phyloP scores from a whole-genome alignment of 352 stramenopile genomes.

The Peronospora tabacina region DNA sequence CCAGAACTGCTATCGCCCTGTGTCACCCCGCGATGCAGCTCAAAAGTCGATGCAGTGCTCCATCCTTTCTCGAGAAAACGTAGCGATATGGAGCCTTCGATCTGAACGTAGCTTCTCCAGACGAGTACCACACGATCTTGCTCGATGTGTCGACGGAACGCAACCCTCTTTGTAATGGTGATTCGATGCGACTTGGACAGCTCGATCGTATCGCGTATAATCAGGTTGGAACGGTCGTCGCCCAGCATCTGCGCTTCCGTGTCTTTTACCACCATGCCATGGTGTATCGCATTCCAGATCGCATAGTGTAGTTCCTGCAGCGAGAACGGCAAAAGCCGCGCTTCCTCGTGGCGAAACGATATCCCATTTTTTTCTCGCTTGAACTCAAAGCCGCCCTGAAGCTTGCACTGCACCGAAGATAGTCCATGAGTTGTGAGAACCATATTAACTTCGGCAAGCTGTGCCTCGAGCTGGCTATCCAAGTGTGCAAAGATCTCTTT shows the following conservation, averaged over 20 bases:
- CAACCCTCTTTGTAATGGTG: slow-evolving; percentile 16
- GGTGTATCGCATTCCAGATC: slow-evolving; percentile 20
- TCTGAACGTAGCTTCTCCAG: slow-evolving; percentile 27
- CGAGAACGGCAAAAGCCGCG: slow-evolving; percentile 19
- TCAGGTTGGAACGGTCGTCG: slow-evolving; percentile 22
- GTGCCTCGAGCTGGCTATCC: slow-evolving; percentile 12
- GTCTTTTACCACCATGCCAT: slow-evolving; percentile 1
- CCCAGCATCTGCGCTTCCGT: slow-evolving; percentile 3
- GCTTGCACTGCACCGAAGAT: slow-evolving; percentile 9
- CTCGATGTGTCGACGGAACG: slow-evolving; percentile 24
- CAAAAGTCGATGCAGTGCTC: slow-evolving; percentile 21
- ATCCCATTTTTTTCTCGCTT: slow-evolving; percentile 18
- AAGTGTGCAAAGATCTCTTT: slow-evolving; percentile 19
- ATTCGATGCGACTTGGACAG: slow-evolving; percentile 14
- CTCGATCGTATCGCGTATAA: slow-evolving; percentile 17
- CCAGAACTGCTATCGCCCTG: slow-evolving; percentile 5
- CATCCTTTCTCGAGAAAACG: slow-evolving; percentile 30
- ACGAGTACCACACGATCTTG: slow-evolving; percentile 25
- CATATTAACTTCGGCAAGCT: slow-evolving; percentile 11
- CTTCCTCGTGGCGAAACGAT: slow-evolving; percentile 21
- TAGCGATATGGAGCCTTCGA: slow-evolving; percentile 20
- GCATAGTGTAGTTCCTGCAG: slow-evolving; percentile 10
- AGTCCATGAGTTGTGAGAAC: slow-evolving; percentile 19
- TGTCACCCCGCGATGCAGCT: slow-evolving; percentile 17
- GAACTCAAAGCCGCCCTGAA: slow-evolving; percentile 22